phyloP scores from a whole-genome alignment of 495 filamentous ascomycete genomes.

The Penicillium verhagenii region DNA sequence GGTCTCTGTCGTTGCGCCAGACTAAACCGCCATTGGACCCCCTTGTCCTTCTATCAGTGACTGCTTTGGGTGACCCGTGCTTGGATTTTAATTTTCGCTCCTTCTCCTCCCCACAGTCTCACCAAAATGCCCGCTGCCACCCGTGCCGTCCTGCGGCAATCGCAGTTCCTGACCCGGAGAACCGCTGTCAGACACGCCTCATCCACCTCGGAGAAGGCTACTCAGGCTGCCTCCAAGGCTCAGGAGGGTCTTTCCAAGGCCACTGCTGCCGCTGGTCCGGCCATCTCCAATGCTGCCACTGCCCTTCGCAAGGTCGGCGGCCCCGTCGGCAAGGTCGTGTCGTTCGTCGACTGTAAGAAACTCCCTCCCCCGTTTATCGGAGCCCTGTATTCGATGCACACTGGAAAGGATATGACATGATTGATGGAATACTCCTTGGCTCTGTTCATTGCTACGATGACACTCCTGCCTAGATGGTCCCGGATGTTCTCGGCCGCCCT shows the following conservation, averaged over 20 bases:
- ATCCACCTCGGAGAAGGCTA: conserved; percentile 69
- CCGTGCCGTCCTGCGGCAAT: conserved; percentile 62
- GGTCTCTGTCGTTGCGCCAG: conserved; percentile 42
- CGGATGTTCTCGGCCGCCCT: conserved; percentile 25
- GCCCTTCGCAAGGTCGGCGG: conserved; percentile 79
- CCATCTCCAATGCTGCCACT: conserved; percentile 65
- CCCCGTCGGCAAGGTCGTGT: conserved; percentile 75
- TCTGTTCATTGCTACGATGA: conserved; percentile 2
- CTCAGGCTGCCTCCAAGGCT: conserved; percentile 71
- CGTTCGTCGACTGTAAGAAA: conserved; percentile 81
- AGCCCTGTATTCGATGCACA: background rate
- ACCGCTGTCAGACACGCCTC: conserved; percentile 61
- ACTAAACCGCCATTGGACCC: conserved; percentile 44
- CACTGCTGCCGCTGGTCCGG: conserved; percentile 74
- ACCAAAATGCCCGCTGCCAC: conserved; percentile 50
- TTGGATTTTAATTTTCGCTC: conserved; percentile 28
- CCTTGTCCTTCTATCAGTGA: conserved; percentile 33
- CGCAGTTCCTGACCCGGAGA: conserved; percentile 57
- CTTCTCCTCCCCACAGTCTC: conserved; percentile 26
- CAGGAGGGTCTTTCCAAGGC: conserved; percentile 83
- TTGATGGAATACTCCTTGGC: background rate
- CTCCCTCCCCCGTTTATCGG: background rate
- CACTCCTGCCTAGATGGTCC: background rate
- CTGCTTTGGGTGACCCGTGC: conserved; percentile 26
- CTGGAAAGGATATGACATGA: background rate